Conservation (phyloP, 257 asterid species). For the Dorcoceras hygrometricum region DNA sequence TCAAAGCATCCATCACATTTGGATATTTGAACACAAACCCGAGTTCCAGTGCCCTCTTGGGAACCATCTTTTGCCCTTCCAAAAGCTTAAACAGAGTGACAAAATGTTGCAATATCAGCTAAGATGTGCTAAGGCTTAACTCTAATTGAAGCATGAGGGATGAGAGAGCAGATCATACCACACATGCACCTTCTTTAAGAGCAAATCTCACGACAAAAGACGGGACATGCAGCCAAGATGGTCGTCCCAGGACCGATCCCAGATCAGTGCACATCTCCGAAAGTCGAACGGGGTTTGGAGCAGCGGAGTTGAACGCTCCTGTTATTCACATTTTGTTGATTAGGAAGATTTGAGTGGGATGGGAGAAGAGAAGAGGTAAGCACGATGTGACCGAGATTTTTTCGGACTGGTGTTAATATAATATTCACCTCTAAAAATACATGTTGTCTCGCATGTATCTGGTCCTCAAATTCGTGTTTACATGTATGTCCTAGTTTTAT, state of each 20-base stretch:
- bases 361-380: background rate
- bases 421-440: too few species aligned
- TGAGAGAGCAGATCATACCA: constrained; percentile 45
- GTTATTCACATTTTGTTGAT: constrained; percentile 6
- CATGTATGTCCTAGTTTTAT: background rate
- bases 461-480: too few species aligned
- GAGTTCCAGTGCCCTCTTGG: constrained; percentile 65
- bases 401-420: too few species aligned
- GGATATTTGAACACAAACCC: constrained; percentile 44
- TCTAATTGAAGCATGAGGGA: background rate
- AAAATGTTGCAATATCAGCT: background rate
- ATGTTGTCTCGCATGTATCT: too few species aligned
- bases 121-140: background rate
- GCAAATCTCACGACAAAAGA: constrained; percentile 74
- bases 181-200: constrained; percentile 93
- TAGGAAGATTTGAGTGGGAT: background rate
- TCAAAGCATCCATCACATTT: background rate
- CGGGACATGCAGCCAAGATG: constrained; percentile 99
- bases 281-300: constrained; percentile 82
- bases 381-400: too few species aligned
- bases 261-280: constrained; percentile 80
- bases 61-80: constrained; percentile 84
- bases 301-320: constrained; percentile 89
- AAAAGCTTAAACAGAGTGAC: constrained; percentile 50
- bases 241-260: constrained; percentile 82